phyloP scores from a whole-genome alignment of 2,329 filamentous ascomycete genomes.

The Penicillium sp. region DNA sequence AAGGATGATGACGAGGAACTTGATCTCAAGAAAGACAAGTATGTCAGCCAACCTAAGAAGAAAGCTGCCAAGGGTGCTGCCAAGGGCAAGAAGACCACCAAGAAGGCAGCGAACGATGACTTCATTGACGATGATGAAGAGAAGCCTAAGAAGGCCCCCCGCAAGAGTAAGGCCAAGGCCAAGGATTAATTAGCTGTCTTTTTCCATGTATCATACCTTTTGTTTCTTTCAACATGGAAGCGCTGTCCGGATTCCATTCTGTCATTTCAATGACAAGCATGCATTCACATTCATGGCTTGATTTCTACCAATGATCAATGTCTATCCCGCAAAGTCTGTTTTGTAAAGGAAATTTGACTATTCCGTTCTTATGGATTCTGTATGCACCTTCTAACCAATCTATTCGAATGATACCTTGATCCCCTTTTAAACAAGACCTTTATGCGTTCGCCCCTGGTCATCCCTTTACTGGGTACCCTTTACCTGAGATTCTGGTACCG shows the following conservation, averaged over 20 bases:
- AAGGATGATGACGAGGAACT: slow-evolving; percentile 66
- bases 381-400: neutral
- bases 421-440: neutral
- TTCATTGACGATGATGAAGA: slow-evolving; percentile 53
- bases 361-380: neutral
- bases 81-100: slow-evolving; percentile 40
- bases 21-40: slow-evolving; percentile 94
- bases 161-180: slow-evolving; percentile 22
- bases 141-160: slow-evolving; percentile 54
- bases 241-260: neutral
- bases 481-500: neutral
- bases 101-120: slow-evolving; percentile 38
- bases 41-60: slow-evolving; percentile 79
- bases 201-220: neutral
- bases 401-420: neutral
- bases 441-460: neutral
- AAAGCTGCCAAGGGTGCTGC: slow-evolving; percentile 41
- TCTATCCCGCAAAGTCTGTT: neutral
- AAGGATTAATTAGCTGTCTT: neutral
- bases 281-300: neutral
- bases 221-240: neutral
- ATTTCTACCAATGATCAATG: neutral
- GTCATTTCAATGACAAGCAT: neutral
- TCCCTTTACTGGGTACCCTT: neutral
- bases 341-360: neutral